Base-by-base conservation (phyloP, 768 basidiomycete genomes). In the Gymnopilus dilepis region DNA sequence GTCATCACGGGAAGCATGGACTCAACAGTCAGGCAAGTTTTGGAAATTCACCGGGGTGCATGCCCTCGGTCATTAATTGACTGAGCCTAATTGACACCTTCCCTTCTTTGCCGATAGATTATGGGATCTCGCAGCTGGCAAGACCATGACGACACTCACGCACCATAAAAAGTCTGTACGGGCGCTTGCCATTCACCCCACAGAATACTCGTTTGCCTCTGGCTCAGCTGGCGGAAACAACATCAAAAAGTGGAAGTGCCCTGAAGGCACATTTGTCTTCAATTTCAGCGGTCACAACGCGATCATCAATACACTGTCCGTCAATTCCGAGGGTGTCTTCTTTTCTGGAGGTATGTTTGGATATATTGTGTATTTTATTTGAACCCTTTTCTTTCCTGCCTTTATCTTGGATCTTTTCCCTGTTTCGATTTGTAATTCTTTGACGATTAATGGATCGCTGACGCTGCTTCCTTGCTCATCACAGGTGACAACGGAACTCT, bases 181-280 rank as follows among this genome's bases (percentile, higher is more conserved):
- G 59, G 88, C 97, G 0, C 82, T 99, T 50, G 92, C 97, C 4
- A 89, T 99, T 58, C 96, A 98, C 72, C 97, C 97, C 1, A 94
- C 93, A 4, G 97, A 99, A 69, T 99, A 95, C 79, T 92, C 91
- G 31, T 99, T 99, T 70, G 97, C 95, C 2, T 91, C 90, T 3
- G 97, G 92, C 51, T 95, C 94, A 24, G 92, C 97, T 0, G 97
- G 97, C n/a, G 97, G 96, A 0, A 98, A 98, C 80, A 99, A 99
- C 75, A 98, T 99, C 80, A 99, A 99, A 73, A 99, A 99, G 74
- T 99, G 97, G 97, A 97, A 97, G 69, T 98, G 95, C 68, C 97
- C 97, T 5, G 94, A 98, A 65, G 97, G 97, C 47, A 75, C 86
- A 2, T 99, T 99, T 65, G 97, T 99, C 3, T 94, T 92, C 83